These are phyloP conservation scores for Lachnellula occidentalis DNA, from an alignment of 2,329 filamentous ascomycete species.

Conservation along the genomic window DNA sequence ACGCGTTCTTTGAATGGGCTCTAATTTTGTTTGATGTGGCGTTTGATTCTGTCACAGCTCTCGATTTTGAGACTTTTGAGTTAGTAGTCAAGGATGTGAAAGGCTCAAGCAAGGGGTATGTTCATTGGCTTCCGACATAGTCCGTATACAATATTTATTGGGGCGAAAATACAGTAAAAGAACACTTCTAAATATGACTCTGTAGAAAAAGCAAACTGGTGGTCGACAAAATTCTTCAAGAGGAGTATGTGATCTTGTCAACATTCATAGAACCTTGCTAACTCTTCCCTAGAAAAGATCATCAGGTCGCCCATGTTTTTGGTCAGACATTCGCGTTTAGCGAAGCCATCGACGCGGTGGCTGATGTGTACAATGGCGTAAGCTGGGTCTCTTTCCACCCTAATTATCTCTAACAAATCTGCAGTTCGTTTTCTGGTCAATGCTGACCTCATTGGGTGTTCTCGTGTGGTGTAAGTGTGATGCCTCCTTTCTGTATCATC, in stretches of 20 bases:
- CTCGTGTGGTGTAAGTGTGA: conserved; percentile 80
- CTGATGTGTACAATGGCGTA: conserved; percentile 90
- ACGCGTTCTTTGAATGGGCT: conserved; percentile 97
- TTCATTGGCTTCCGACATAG: conserved; percentile 91
- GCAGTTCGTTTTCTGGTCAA: conserved; percentile 93
- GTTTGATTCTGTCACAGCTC: conserved; percentile 89
- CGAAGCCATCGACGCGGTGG: conserved; percentile 71
- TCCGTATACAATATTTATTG: conserved; percentile 44
- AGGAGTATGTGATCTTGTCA: conserved; percentile 56
- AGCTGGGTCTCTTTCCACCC: conserved; percentile 26
- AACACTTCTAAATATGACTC: conserved; percentile 31
- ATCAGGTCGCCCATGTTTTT: conserved; percentile 65
- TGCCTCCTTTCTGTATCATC: background rate
- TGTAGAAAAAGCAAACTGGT: conserved; percentile 38
- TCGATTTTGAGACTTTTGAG: conserved; percentile 88
- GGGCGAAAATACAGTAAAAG: conserved; percentile 22
- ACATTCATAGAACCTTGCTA: conserved; percentile 24
- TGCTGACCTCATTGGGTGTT: conserved; percentile 82
- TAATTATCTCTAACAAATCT: conserved; percentile 7
- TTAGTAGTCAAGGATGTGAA: conserved; percentile 83
- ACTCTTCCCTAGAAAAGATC: conserved; percentile 59
- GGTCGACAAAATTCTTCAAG: conserved; percentile 53
- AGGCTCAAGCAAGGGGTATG: conserved; percentile 95
- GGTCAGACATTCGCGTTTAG: conserved; percentile 66
- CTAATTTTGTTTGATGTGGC: conserved; percentile 91